A percentile compares a stretch with the other conserved stretches of the same genome.
Evolutionary conservation across 2,329 filamentous ascomycete genomes (phyloP).

Genomic region (Penicillium sp.): DNA sequence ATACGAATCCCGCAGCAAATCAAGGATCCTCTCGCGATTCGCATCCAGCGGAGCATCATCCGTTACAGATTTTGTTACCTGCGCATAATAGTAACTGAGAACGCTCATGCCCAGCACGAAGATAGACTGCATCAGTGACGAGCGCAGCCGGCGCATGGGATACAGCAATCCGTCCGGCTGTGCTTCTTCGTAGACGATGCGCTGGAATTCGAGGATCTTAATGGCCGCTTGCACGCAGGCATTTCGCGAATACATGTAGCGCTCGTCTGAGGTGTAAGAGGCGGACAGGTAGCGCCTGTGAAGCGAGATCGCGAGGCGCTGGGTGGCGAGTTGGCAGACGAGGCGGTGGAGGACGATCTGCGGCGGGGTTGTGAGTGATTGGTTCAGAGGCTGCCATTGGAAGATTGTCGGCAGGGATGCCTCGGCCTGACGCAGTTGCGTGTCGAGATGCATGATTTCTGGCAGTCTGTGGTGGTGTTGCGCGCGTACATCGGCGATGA

Average conservation of each 20-base stretch:
- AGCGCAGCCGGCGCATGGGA: conserved; percentile 41
- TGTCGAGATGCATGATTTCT: conserved; percentile 23
- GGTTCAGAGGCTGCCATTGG: conserved; percentile 8
- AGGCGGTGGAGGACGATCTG: conserved; percentile 4
- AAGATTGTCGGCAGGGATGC: conserved; percentile 16
- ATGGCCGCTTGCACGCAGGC: conserved; percentile 46
- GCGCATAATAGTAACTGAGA: conserved; percentile 45
- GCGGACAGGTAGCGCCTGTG: conserved; percentile 46
- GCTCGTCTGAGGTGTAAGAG: conserved; percentile 16
- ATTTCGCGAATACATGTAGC: conserved; percentile 37
- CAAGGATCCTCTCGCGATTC: not conserved
- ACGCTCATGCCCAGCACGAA: conserved; percentile 49
- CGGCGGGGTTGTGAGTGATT: conserved; percentile 3
- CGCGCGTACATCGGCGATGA: not conserved
- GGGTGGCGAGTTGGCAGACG: not conserved
- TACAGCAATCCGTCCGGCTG: conserved; percentile 37
- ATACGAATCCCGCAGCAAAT: conserved; percentile 11
- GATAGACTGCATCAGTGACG: conserved; percentile 43
- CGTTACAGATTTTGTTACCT: conserved; percentile 16
- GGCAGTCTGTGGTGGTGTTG: conserved; percentile 8
- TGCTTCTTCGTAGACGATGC: conserved; percentile 44
- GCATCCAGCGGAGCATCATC: not conserved
- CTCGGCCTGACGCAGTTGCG: conserved; percentile 17
- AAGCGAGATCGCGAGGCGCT: conserved; percentile 21
- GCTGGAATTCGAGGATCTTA: conserved; percentile 46